phyloP scores from a whole-genome alignment of 352 stramenopile species.

The Thalassiosira sp. region DNA sequence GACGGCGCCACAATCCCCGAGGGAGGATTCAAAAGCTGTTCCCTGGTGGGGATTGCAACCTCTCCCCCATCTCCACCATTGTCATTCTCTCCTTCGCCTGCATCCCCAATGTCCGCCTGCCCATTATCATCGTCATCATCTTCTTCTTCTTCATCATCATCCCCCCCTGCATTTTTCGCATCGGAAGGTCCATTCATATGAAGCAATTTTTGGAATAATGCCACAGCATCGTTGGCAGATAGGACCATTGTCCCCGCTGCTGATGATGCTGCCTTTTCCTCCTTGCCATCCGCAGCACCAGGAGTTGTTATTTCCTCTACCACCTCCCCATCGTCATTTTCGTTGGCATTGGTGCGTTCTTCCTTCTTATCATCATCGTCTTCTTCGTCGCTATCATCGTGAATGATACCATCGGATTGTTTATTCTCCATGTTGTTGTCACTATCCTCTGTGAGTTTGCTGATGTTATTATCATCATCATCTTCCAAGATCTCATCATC shows the following conservation, averaged over 20 bases:
- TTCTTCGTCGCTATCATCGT: constrained; percentile 43
- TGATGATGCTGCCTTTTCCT: constrained; percentile 12
- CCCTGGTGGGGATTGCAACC: constrained; percentile 35
- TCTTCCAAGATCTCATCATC: constrained; percentile 30
- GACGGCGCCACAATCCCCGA: constrained; percentile 49
- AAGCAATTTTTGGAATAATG: constrained; percentile 65
- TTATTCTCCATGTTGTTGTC: constrained; percentile 11
- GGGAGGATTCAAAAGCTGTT: constrained; percentile 50
- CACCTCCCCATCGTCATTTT: constrained; percentile 39
- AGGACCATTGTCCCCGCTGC: constrained; percentile 31
- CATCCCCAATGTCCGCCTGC: constrained; percentile 6
- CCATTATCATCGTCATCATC: constrained; percentile 19
- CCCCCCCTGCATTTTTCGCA: constrained; percentile 9
- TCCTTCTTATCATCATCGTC: no score
- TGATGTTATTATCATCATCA: no score
- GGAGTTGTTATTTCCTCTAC: constrained; percentile 11
- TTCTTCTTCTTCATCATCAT: constrained; percentile 39
- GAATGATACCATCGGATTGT: constrained; percentile 16
- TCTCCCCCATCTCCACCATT: constrained; percentile 12
- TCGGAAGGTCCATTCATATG: constrained; percentile 44
- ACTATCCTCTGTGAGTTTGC: constrained; percentile 3
- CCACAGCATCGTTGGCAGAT: constrained; percentile 42
- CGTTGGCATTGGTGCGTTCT: constrained; percentile 20
- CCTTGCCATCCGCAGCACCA: constrained; percentile 5
- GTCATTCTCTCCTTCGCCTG: not conserved